Conservation (phyloP, 805 yeast genomes). For the Kodamaea kakaduensis region DNA sequence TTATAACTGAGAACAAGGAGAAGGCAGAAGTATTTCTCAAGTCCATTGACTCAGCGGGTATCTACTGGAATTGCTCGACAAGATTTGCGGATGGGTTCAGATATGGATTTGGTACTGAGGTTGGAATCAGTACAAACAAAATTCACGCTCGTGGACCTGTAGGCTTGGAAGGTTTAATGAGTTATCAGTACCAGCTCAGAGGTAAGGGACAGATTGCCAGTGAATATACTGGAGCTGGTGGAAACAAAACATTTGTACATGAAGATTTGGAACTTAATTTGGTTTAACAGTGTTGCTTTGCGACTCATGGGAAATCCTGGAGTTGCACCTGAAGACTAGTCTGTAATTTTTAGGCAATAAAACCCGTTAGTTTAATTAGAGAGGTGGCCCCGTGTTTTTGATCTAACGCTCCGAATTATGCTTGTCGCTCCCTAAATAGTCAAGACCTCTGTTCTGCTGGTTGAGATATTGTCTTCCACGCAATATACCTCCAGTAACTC, state of each 20-base stretch:
- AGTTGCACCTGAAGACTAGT: no score
- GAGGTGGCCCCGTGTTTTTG: no score
- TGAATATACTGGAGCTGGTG: constrained; percentile 93
- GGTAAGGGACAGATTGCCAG: constrained; percentile 93
- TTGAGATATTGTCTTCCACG: no score
- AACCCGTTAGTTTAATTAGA: no score
- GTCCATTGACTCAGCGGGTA: constrained; percentile 92
- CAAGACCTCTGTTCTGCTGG: no score
- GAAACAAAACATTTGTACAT: constrained; percentile 72
- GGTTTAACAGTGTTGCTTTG: no score
- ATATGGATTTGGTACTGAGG: constrained; percentile 98
- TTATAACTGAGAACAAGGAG: constrained; percentile 69
- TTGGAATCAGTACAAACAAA: constrained; percentile 94
- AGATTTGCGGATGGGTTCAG: constrained; percentile 98
- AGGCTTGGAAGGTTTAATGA: constrained; percentile 93
- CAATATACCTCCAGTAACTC: no score
- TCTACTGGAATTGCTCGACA: constrained; percentile 96
- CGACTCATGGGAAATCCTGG: no score
- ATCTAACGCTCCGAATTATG: no score
- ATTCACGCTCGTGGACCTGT: constrained; percentile 99
- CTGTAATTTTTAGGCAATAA: no score
- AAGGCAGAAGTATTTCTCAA: constrained; percentile 74
- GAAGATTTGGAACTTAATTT: constrained; percentile 42
- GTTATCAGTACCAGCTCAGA: constrained; percentile 88
- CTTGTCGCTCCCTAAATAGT: no score